phyloP scores from a whole-genome alignment of 768 basidiomycete genomes.

The Mycena pura region DNA sequence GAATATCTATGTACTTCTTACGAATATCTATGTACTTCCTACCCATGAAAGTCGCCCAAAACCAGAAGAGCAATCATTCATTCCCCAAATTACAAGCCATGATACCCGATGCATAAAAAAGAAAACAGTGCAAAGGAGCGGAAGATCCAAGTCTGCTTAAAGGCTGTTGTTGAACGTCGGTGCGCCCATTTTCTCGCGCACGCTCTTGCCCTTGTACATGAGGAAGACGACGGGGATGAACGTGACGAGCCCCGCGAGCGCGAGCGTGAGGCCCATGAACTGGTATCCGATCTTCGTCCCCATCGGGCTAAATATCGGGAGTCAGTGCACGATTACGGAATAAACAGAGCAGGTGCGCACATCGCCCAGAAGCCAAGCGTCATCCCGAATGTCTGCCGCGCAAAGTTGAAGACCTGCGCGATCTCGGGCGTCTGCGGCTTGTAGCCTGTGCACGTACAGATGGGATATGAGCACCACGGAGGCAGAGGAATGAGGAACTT shows the following conservation, averaged over 20 bases:
- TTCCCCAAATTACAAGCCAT: too few relatives aligned
- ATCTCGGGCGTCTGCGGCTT: slow-evolving; percentile 25
- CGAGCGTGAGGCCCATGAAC: slow-evolving; percentile 25
- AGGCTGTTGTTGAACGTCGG: slow-evolving; percentile 23
- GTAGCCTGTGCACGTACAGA: slow-evolving; percentile 6
- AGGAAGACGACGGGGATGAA: slow-evolving; percentile 24
- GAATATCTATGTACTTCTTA: too few relatives aligned
- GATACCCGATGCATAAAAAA: too few relatives aligned
- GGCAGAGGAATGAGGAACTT: neutral
- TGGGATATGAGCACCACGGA: neutral
- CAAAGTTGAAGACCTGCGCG: slow-evolving; percentile 28
- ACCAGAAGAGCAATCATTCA: too few relatives aligned
- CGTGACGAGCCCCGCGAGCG: slow-evolving; percentile 18
- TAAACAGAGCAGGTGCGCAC: neutral
- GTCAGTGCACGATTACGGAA: neutral
- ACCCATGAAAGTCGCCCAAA: too few relatives aligned
- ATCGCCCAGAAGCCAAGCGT: slow-evolving; percentile 29
- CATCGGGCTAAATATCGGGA: too few relatives aligned
- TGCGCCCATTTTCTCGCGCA: slow-evolving; percentile 19
- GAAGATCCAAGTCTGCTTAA: too few relatives aligned
- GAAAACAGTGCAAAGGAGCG: too few relatives aligned
- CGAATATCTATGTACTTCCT: too few relatives aligned
- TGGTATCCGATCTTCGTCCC: slow-evolving; percentile 27
- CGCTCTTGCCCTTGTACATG: slow-evolving; percentile 20
- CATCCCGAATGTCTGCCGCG: slow-evolving; percentile 26